phyloP scores from a whole-genome alignment of 2,329 filamentous ascomycete genomes.

The Cryphonectria nitschkei region DNA sequence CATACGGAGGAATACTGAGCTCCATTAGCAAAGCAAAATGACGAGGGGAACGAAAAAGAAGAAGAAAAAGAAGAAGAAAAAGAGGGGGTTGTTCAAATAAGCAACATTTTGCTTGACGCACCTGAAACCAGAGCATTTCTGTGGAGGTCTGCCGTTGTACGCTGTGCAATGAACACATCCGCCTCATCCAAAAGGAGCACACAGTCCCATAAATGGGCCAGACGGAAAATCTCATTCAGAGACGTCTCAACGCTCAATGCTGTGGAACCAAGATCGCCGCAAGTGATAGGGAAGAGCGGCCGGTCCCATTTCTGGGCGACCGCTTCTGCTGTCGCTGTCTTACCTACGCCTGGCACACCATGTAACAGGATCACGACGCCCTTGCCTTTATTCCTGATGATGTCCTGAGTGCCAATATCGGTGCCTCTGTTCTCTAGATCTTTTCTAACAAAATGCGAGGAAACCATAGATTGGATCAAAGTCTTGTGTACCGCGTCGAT shows the following conservation, averaged over 20 bases:
- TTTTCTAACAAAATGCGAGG: not conserved
- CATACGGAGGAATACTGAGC: slow-evolving; percentile 6
- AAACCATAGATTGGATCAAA: not conserved
- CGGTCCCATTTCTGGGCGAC: slow-evolving; percentile 38
- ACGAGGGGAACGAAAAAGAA: too few species aligned
- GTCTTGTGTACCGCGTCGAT: not conserved
- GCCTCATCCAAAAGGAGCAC: slow-evolving; percentile 46
- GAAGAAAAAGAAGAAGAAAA: too few species aligned
- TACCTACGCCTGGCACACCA: slow-evolving; percentile 43
- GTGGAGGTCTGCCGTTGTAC: slow-evolving; percentile 30
- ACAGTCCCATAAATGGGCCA: slow-evolving; percentile 43
- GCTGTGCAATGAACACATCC: slow-evolving; percentile 45
- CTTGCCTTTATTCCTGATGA: slow-evolving; percentile 38
- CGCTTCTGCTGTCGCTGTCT: slow-evolving; percentile 45
- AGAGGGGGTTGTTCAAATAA: not conserved
- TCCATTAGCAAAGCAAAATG: not conserved
- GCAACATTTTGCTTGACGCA: not conserved
- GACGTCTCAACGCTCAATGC: slow-evolving; percentile 35
- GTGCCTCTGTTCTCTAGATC: not conserved
- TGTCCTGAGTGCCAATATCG: not conserved
- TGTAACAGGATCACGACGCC: slow-evolving; percentile 42
- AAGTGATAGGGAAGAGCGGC: slow-evolving; percentile 39
- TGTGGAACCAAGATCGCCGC: slow-evolving; percentile 36
- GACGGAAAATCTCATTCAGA: slow-evolving; percentile 35
- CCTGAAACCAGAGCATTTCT: slow-evolving; percentile 29